Evolutionary conservation across 345 rosid species (phyloP), one percentile per base, ranked within the genome.

Genomic region (Chamaenerion angustifolium): DNA sequence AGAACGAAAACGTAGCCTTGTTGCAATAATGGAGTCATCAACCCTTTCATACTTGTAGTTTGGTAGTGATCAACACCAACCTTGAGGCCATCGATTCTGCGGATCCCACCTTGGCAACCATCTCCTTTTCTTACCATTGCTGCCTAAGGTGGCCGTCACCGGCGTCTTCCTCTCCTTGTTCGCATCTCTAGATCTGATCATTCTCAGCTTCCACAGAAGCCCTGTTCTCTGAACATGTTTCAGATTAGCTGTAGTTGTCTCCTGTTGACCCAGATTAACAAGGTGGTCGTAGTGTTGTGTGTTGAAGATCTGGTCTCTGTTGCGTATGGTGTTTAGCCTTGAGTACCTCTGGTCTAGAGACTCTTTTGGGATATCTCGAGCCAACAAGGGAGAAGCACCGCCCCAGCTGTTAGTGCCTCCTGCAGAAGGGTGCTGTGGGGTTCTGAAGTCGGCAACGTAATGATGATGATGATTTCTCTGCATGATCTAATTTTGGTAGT

Each of bases 341-440:
- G 35, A 11, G 58, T 80, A 80, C 58, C 57, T 75, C 56, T 64
- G 77, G 6, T 77, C 75, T 10, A 80, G 79, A 13, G 83, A 72
- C 52, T 75, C 79, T 15, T 64, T 60, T 3, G 79, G 79, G 42
- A 80, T 40, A 68, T 74, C 52, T 48, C 77, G 67, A 56, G 83
- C 81, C 52, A 80, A 44, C 70, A 80, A 44, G 0, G 83, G 87
- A 23, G 83, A 80, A 4, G 71, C 73, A 23, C 77, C 77, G 0
- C 87, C 87, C 87, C 87, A 75, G 49, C 67, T 55, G 59, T 75
- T 77, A 46, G 70, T 72, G 25, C 81, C 81, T 31, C 54, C 41
- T 45, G 25, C 25, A 21, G 79, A 70, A 7, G 81, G 79, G 46
- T 74, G 81, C 12, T 74, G 77, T 2, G 83, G 83, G 52, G 87